Base-by-base conservation (phyloP, 306 rosid genomes). In the Vigna unguiculata region DNA sequence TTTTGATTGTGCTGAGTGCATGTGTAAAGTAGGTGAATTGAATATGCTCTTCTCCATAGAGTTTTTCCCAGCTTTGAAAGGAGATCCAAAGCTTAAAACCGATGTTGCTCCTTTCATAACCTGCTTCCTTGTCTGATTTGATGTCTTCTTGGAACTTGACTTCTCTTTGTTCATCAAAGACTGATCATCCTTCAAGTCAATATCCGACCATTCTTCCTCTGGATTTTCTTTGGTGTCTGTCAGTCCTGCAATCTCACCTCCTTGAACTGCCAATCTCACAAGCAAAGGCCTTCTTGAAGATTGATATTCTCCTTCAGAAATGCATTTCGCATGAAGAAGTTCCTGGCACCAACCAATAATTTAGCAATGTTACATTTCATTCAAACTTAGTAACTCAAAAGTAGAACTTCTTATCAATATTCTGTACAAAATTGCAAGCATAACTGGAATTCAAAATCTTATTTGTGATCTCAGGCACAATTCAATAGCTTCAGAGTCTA, bases 141-240 rank as follows among this genome's bases (percentile, higher is more conserved):
- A 40, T 79, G 75, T 89, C 68, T 69, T 86, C 71, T 86, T 89
- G 2, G 90, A 87, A 77, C 83, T 90, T 0, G 88, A 80, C 34
- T 77, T 84, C 74, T 86, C 89, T 80, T 91, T 87, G 76, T 69
- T 84, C 47, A 64, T 43, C 53, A 84, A 49, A 55, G 73, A 71
- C 12, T 82, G 76, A 12, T 93, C 98, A 46, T 93, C 98, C 84
- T 89, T 88, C 74, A 93, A 85, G 81, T 93, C 98, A 68, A 93
- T 93, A 4, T 84, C 89, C 0, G 96, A 93, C 97, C 98, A 93
- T 49, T 89, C 87, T 72, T 93, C 98, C 5, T 88, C 94, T 20
- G 82, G 12, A 72, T 71, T 81, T 69, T 85, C 88, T 63, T 75
- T 83, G 1, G 53, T 28, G n/a, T 78, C 86, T 32, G 83, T 82